Evolutionary conservation across 495 filamentous ascomycete genomes (phyloP).

Genomic region (Lindgomyces ingoldianus): DNA sequence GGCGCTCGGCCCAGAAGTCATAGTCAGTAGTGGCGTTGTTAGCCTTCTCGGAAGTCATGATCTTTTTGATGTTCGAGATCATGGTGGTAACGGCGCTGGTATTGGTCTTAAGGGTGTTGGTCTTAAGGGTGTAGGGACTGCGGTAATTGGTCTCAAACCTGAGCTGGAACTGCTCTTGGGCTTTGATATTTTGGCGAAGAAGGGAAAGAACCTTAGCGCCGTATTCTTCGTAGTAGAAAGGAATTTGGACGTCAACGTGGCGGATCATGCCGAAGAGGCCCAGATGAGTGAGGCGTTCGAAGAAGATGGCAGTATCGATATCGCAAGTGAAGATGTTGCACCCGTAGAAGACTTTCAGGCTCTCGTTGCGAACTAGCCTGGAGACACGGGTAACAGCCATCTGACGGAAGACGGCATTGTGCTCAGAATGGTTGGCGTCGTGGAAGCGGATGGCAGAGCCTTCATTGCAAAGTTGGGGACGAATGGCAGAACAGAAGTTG

Average conservation of each 20-base stretch:
- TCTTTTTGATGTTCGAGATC: too few relatives aligned
- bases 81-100: too few relatives aligned
- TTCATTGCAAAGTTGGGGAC: constrained; percentile 4
- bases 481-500: background rate
- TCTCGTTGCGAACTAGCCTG: constrained; percentile 11
- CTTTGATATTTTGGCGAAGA: background rate
- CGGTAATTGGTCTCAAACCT: background rate
- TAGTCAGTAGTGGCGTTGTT: too few relatives aligned
- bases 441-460: constrained; percentile 2
- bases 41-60: background rate
- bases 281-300: constrained; percentile 8
- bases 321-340: constrained; percentile 8
- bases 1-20: too few relatives aligned
- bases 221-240: constrained; percentile 3
- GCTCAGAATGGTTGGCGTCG: background rate
- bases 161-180: background rate
- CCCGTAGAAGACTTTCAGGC: constrained; percentile 18
- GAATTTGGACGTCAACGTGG: background rate
- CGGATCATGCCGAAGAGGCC: constrained; percentile 19
- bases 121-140: background rate
- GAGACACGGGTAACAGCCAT: constrained; percentile 9
- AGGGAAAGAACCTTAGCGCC: background rate
- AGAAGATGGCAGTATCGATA: constrained; percentile 6
- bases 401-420: background rate
- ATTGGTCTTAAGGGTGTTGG: background rate